Percentiles rank a stretch among this genome's conserved stretches.
Conservation (phyloP, 2,329 filamentous ascomycete species). For the Rugonectria rugulosa region DNA sequence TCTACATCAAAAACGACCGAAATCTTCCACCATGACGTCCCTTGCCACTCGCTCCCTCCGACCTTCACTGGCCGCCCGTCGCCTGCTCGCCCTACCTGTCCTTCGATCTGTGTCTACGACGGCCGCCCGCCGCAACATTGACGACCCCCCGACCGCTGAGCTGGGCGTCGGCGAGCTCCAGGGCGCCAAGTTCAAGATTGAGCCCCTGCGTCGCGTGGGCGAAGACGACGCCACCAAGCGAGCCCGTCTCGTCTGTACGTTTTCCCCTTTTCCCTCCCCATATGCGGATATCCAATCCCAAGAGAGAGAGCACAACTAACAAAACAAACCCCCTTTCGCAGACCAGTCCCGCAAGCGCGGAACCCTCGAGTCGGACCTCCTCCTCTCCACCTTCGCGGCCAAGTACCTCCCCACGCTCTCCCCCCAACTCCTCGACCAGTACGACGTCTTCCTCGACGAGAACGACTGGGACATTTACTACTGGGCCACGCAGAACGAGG, state of each 20-base stretch:
- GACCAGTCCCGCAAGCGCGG: slow-evolving; percentile 97
- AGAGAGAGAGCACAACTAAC: too few relatives aligned
- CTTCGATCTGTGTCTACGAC: slow-evolving; percentile 35
- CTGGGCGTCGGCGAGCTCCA: slow-evolving; percentile 87
- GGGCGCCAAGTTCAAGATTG: slow-evolving; percentile 84
- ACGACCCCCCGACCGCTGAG: slow-evolving; percentile 52
- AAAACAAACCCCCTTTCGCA: slow-evolving; percentile 45
- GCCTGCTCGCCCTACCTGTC: slow-evolving; percentile 27
- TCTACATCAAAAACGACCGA: neutral
- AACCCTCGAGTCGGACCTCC: slow-evolving; percentile 92
- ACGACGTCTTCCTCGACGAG: slow-evolving; percentile 94
- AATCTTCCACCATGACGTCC: slow-evolving; percentile 28
- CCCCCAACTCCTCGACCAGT: slow-evolving; percentile 76
- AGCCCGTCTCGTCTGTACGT: slow-evolving; percentile 78
- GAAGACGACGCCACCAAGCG: slow-evolving; percentile 88
- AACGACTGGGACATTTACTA: slow-evolving; percentile 99
- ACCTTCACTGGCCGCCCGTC: slow-evolving; percentile 27
- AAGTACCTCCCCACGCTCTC: slow-evolving; percentile 79
- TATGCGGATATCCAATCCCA: too few relatives aligned
- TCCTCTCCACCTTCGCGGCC: slow-evolving; percentile 94
- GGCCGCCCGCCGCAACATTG: slow-evolving; percentile 25
- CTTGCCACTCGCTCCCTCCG: slow-evolving; percentile 34
- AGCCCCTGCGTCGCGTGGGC: slow-evolving; percentile 84
- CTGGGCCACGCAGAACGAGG: slow-evolving; percentile 88
- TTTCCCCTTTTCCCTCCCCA: slow-evolving; percentile 21